Base-by-base conservation (phyloP, 2,329 filamentous ascomycete genomes). In the Domatiomyces globalis region DNA sequence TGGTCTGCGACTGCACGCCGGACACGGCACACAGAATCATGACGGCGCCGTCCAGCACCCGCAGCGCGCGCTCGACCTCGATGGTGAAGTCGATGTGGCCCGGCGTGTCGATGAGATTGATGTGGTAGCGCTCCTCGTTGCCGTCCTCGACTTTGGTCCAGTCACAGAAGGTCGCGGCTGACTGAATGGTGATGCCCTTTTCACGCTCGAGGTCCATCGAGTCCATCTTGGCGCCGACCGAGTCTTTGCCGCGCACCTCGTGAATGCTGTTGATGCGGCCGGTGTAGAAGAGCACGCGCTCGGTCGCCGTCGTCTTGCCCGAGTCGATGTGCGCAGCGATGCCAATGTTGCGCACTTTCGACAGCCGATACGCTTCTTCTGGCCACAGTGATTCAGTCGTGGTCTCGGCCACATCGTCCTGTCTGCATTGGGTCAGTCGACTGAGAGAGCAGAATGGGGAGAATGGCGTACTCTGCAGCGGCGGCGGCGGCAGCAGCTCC, bases 71-170 rank as follows among this genome's bases (percentile, higher is more conserved):
- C 74, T 98, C 92, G 46, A 98, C 92, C 71, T 98, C 92, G 59
- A 98, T 96, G 12, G 92, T 98, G 66, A 98, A 98, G 69, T 98
- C 92, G 64, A 98, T 96, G 71, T 98, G 92, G 44, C 92, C 92
- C 2, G 92, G 92, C 0, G 92, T 98, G 68, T 98, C 92, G 65
- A 98, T 98, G 75, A 98, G 75, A 71, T 98, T 98, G 75, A 98
- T 82, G 68, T 98, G 90, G 71, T 94, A 98, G 61, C 83, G 87
- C 69, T 94, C 82, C 49, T 95, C 87, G 65, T 85, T 79, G 59
- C 85, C 85, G 58, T 90, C 72, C 62, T 87, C 83, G 74, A 94
- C 95, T 27, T 12, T 45, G 59, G 84, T 73, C 92, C 92, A 98
- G 71, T 98, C 89, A 69, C 87, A 94, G 68, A 95, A 98, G 0